A percentile compares a stretch with the other conserved stretches of the same genome.
Conservation (phyloP, 169 alveolate genomes). For the Plasmodium cynomolgi region DNA sequence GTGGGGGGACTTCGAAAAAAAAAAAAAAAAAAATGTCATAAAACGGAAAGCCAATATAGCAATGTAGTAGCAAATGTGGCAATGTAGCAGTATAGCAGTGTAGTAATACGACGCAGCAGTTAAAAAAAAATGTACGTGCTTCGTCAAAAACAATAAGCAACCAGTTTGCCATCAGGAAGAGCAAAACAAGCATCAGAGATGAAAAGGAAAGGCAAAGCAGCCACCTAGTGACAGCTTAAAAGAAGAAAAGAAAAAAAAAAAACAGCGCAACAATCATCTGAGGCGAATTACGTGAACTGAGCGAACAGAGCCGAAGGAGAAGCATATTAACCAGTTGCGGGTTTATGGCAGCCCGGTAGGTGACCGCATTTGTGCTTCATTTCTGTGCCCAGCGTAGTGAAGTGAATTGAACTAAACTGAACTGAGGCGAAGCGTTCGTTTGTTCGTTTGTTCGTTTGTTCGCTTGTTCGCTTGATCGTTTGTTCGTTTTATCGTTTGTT, state of each 20-base stretch:
- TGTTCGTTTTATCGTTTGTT: not conserved
- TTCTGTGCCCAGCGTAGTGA: not conserved
- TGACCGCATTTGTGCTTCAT: conserved; percentile 2
- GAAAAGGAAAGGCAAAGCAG: not conserved
- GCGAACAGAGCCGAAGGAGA: not conserved
- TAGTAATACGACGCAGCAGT: not conserved
- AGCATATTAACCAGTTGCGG: not conserved
- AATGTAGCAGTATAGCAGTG: not conserved
- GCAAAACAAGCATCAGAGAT: not conserved
- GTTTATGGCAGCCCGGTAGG: not conserved
- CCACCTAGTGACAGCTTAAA: not conserved
- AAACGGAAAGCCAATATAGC: not conserved
- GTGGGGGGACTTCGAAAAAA: not conserved
- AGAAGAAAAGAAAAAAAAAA: not conserved
- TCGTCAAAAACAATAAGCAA: not conserved
- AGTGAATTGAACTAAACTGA: not conserved
- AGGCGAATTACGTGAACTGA: not conserved
- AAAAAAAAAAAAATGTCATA: not conserved
- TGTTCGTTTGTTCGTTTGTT: not conserved
- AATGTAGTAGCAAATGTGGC: too few relatives aligned
- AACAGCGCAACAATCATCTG: not conserved
- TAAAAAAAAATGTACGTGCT: not conserved
- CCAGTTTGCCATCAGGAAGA: not conserved
- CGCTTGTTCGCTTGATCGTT: not conserved
- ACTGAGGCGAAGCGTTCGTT: not conserved